phyloP scores from a whole-genome alignment of 352 stramenopile genomes.

The Phytophthora hibernalis region DNA sequence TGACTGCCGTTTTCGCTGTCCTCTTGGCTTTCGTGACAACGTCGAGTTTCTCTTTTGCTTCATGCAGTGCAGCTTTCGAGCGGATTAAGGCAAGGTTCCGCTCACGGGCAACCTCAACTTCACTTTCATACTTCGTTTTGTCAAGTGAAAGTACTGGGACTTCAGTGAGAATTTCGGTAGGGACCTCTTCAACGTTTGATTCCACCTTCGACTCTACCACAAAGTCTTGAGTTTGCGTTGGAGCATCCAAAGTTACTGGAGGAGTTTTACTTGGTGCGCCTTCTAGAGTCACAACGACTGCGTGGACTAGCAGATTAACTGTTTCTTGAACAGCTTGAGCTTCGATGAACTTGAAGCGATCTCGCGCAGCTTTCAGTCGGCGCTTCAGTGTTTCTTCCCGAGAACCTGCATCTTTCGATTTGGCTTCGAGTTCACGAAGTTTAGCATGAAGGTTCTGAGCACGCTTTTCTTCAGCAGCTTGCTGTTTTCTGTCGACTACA shows the following conservation, averaged over 20 bases:
- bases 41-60: conserved; percentile 47
- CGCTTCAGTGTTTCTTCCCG: conserved; percentile 48
- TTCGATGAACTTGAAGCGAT: conserved; percentile 48
- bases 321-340: conserved; percentile 49
- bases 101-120: conserved; percentile 53
- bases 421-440: conserved; percentile 41
- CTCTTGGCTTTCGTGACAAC: conserved; percentile 50
- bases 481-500: conserved; percentile 54
- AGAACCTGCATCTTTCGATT: conserved; percentile 29
- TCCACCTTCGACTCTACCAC: conserved; percentile 11
- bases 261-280: conserved; percentile 7
- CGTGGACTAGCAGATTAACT: conserved; percentile 46
- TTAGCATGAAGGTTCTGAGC: conserved; percentile 34
- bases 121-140: conserved; percentile 53
- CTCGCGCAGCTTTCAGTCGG: conserved; percentile 33
- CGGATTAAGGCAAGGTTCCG: conserved; percentile 49
- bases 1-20: conserved; percentile 64
- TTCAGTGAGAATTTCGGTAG: background rate
- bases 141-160: conserved; percentile 14
- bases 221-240: conserved; percentile 17
- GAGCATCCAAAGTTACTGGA: conserved; percentile 6
- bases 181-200: background rate
- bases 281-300: conserved; percentile 51
- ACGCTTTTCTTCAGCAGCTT: conserved; percentile 23
- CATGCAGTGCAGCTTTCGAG: conserved; percentile 50